Base-by-base conservation (phyloP, 495 filamentous ascomycete species). In the Rhizodiscina lignyota region DNA sequence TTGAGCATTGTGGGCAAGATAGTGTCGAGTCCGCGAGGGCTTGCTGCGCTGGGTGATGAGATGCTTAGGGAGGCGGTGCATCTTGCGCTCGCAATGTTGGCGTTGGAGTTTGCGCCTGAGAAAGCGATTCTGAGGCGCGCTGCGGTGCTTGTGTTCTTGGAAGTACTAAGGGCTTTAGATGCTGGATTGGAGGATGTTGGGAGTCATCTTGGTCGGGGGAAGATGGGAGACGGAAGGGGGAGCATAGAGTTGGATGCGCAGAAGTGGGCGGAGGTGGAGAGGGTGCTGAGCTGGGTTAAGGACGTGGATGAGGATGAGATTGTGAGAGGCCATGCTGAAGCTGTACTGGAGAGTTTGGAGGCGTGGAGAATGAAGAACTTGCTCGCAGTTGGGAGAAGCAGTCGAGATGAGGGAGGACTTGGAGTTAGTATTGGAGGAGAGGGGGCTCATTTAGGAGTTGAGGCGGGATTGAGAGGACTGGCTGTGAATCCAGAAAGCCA, bases 51-150 rank as follows among this genome's bases (percentile, higher is more conserved):
- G 2, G 73, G 68, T 0, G 49, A 70, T 2, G 38, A 46, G 0
- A 48, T 72, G 2, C 10, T 19, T 10, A 8, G 21, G 11, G 53
- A 79, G 5, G 61, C 68, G 1, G 60, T 62, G 1, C 80, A 86
- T 28, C 58, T 83, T 11, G 67, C 72, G 18, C 56, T 87, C 4
- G 52, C 64, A 6, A 68, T 82, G 4, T 54, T 91, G 4, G 68
- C 70, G 1, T 51, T 84, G 0, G 84, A 91, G 45, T 54, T 55
- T 0, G 63, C 60, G 5, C 39, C 56, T 0, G 81, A 79, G 45
- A 70, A 66, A 26, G 78, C 73, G 0, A 86, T 89, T 21, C 51
- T 91, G 18, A 59, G 84, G 17, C 66, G 84, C 4, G 72, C 82
- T 18, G 82, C 82, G 2, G 71, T 74, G 0, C 46, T 86, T 13